Evolutionary conservation across 2,329 filamentous ascomycete genomes (phyloP).

Genomic region (Trichoderma lentiforme): DNA sequence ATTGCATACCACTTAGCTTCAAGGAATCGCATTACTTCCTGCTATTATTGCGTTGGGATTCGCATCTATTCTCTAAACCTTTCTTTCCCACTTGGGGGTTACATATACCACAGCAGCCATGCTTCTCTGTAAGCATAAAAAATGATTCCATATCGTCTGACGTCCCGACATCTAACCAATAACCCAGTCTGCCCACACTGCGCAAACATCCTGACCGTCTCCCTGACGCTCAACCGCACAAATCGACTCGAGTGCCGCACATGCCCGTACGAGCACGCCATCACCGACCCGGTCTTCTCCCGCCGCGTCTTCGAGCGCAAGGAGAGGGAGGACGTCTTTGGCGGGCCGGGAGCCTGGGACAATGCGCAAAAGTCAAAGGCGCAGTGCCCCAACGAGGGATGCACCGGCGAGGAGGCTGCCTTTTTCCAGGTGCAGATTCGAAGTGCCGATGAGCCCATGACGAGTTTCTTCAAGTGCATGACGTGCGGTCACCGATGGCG

Average conservation of each 20-base stretch:
- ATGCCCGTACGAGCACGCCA: conserved; percentile 86
- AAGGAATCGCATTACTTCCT: not conserved
- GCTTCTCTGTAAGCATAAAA: conserved; percentile 59
- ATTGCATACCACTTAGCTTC: not conserved
- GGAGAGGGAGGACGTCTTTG: conserved; percentile 85
- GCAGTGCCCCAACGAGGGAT: conserved; percentile 78
- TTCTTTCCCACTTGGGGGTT: not conserved
- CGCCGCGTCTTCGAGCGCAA: conserved; percentile 84
- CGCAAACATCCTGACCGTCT: conserved; percentile 79
- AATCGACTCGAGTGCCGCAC: conserved; percentile 95
- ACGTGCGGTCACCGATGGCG: conserved; percentile 63
- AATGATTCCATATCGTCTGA: not conserved
- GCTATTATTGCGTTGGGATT: not conserved
- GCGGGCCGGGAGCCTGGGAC: conserved; percentile 82
- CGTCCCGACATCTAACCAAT: conserved; percentile 21
- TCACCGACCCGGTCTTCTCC: conserved; percentile 73
- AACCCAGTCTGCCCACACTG: conserved; percentile 73
- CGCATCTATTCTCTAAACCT: not conserved
- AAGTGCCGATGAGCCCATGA: conserved; percentile 98
- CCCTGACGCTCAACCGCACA: conserved; percentile 50
- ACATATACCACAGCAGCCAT: conserved; percentile 39
- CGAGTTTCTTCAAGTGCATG: conserved; percentile 87
- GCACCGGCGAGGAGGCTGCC: conserved; percentile 79
- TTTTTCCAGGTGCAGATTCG: conserved; percentile 98
- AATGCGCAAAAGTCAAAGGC: conserved; percentile 82